Evolutionary conservation across 73 alveolate species (phyloP).

Genomic region (Diophrys sp.): DNA sequence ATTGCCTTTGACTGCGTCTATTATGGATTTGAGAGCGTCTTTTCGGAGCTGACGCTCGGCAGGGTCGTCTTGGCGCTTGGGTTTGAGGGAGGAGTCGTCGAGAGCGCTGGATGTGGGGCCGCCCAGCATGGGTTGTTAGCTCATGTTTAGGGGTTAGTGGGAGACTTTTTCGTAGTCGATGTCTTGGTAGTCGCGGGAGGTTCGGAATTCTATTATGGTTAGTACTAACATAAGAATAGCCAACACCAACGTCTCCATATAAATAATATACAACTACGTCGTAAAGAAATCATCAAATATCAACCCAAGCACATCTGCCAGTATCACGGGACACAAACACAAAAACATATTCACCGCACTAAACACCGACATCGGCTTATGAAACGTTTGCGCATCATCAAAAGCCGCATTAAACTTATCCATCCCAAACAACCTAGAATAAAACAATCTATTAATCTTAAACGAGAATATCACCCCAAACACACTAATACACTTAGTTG

Average conservation of each 20-base stretch:
- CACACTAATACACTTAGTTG: not conserved
- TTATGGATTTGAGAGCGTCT: slow-evolving; percentile 42
- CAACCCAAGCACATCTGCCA: slow-evolving; percentile 9
- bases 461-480: slow-evolving; percentile 6
- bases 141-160: not conserved
- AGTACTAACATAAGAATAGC: not conserved
- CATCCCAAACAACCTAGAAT: slow-evolving; percentile 18
- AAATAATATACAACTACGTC: not conserved
- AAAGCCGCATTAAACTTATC: slow-evolving; percentile 10
- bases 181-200: not conserved
- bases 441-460: slow-evolving; percentile 7
- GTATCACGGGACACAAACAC: not conserved
- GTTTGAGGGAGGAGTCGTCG: not conserved
- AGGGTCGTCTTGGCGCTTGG: not conserved
- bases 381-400: not conserved
- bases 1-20: slow-evolving; percentile 27
- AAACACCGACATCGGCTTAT: not conserved
- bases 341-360: not conserved
- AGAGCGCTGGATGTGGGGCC: not conserved
- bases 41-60: slow-evolving; percentile 15
- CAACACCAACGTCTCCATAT: not conserved
- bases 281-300: not conserved
- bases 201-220: slow-evolving; percentile 13
- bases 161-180: not conserved
- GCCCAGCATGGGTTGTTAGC: not conserved